Evolutionary conservation across 768 basidiomycete genomes (phyloP).

Genomic region (Chalciporus pseudorubinellus): DNA sequence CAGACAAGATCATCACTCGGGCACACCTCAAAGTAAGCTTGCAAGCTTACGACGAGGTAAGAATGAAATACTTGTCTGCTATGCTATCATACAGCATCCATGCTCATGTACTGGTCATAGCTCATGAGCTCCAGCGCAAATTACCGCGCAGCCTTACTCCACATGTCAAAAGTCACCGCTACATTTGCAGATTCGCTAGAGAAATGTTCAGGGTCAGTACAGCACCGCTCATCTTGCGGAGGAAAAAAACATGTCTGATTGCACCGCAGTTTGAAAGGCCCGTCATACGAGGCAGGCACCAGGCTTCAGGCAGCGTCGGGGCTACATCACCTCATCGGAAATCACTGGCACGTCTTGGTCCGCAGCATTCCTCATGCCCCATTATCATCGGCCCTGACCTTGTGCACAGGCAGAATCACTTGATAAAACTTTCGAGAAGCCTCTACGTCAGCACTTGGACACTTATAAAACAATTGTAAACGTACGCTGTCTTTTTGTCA

Average conservation of each 20-base stretch:
- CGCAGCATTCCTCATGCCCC: slow-evolving; percentile 28
- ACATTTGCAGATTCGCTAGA: slow-evolving; percentile 86
- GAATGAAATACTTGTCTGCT: slow-evolving; percentile 23
- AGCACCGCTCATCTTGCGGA: not conserved
- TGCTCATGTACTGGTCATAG: slow-evolving; percentile 41
- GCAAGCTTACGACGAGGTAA: slow-evolving; percentile 78
- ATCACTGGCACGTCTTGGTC: slow-evolving; percentile 90
- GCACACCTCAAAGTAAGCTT: slow-evolving; percentile 73
- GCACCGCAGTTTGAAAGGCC: slow-evolving; percentile 64
- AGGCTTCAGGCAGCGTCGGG: slow-evolving; percentile 85
- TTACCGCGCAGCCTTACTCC: slow-evolving; percentile 78
- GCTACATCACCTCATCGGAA: slow-evolving; percentile 86
- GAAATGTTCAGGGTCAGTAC: slow-evolving; percentile 71
- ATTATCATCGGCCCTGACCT: slow-evolving; percentile 4
- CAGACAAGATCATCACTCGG: slow-evolving; percentile 79
- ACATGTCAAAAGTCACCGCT: slow-evolving; percentile 81
- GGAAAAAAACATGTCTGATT: not conserved
- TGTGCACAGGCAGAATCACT: slow-evolving; percentile 70
- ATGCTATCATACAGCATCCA: not conserved
- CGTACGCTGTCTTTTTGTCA: slow-evolving; percentile 40
- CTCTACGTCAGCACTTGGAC: slow-evolving; percentile 81
- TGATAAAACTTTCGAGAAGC: slow-evolving; percentile 86
- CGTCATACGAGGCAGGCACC: slow-evolving; percentile 75
- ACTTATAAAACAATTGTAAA: slow-evolving; percentile 71
- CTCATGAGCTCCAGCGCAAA: slow-evolving; percentile 71